Conservation (phyloP, 257 asterid genomes). For the Hygrophila difformis region DNA sequence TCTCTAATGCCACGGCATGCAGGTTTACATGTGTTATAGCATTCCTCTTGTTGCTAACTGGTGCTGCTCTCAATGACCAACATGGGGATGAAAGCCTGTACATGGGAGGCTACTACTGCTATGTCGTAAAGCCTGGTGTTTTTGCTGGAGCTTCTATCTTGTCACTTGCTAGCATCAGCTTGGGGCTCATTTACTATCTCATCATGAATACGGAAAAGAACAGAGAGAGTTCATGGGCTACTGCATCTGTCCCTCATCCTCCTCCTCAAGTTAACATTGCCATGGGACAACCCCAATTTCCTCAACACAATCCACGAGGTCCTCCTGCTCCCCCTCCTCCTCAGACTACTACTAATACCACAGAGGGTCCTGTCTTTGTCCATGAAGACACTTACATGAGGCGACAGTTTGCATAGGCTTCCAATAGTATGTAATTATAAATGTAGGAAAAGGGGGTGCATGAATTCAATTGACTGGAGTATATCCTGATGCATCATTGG, state of each 20-base stretch:
- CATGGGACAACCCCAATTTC: constrained; percentile 76
- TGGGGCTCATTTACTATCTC: constrained; percentile 57
- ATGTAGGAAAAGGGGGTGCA: no score
- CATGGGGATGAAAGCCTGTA: constrained; percentile 74
- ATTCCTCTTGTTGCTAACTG: constrained; percentile 73
- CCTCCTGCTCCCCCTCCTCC: no score
- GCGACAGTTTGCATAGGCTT: constrained; percentile 48
- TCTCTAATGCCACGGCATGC: constrained; percentile 13
- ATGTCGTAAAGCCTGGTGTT: constrained; percentile 75
- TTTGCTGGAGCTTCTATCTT: constrained; percentile 79
- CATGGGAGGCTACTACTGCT: constrained; percentile 59
- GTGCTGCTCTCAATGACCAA: constrained; percentile 83
- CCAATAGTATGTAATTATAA: no score
- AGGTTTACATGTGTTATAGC: constrained; percentile 89
- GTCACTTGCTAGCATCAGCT: constrained; percentile 58
- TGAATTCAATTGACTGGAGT: no score
- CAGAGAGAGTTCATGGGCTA: constrained; percentile 16
- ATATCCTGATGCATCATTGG: no score
- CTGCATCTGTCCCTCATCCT: constrained; percentile 23
- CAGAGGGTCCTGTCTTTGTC: constrained; percentile 60
- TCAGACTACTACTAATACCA: no score
- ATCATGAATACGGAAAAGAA: constrained; percentile 38
- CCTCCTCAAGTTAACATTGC: constrained; percentile 54
- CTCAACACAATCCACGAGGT: constrained; percentile 20
- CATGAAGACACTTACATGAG: constrained; percentile 88